These are phyloP conservation scores for Phytophthora europaea DNA, from an alignment of 352 stramenopile genomes.

Conservation along the genomic window DNA sequence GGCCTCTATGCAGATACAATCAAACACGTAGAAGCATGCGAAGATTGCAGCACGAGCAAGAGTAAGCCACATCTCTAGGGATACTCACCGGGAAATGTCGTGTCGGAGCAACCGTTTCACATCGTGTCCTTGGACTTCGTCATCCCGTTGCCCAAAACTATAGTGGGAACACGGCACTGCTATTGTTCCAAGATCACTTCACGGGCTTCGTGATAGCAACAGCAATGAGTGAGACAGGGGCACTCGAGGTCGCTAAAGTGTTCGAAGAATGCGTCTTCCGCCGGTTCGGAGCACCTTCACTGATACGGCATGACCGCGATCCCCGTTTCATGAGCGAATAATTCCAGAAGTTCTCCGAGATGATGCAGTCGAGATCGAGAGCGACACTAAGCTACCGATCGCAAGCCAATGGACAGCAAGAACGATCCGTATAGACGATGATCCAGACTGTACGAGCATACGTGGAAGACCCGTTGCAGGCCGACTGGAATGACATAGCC, in stretches of 20 bases:
- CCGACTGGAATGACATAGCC: neutral
- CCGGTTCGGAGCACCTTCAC: too few species aligned
- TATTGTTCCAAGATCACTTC: too few species aligned
- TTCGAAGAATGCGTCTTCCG: too few species aligned
- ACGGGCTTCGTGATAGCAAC: too few species aligned
- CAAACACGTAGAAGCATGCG: too few species aligned
- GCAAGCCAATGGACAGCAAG: neutral
- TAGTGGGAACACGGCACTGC: neutral
- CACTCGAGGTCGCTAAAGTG: too few species aligned
- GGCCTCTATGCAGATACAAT: too few species aligned
- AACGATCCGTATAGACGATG: neutral
- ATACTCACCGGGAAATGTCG: too few species aligned
- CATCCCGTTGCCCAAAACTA: neutral
- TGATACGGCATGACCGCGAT: neutral
- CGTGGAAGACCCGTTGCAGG: neutral
- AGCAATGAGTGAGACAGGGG: too few species aligned
- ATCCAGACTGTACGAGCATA: neutral
- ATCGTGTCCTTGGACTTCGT: neutral
- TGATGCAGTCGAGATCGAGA: neutral
- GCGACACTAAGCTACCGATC: neutral
- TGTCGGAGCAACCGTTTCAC: too few species aligned
- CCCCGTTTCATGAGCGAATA: neutral
- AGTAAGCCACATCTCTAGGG: too few species aligned
- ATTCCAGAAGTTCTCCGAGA: neutral
- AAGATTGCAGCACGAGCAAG: too few species aligned